Evolutionary conservation across 371 early-diverging fungal genomes (phyloP).

Genomic region (Nematocida displodere): DNA sequence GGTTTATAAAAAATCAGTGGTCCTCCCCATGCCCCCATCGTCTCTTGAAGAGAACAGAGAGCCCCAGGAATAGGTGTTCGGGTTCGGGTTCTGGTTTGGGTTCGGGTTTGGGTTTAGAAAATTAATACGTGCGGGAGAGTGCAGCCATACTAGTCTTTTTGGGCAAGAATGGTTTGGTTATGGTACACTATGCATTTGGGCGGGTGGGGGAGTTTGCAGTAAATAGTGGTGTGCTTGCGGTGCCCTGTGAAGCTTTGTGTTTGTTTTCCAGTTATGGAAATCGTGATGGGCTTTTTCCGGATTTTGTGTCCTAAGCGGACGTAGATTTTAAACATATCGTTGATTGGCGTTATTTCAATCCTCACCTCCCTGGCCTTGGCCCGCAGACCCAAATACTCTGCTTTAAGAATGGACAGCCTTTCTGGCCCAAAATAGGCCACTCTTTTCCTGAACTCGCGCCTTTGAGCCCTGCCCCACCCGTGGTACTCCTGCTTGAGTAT

Average conservation of each 20-base stretch:
- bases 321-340: not conserved
- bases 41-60: not conserved
- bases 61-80: not conserved
- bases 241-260: not conserved
- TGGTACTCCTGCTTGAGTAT: not conserved
- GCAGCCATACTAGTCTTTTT: not conserved
- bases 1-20: not conserved
- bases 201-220: not conserved
- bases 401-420: not conserved
- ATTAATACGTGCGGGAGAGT: not conserved
- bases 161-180: not conserved
- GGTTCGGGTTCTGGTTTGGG: not conserved
- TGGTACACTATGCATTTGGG: not conserved
- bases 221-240: constrained; percentile 13
- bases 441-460: not conserved
- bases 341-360: not conserved
- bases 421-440: constrained; percentile 3
- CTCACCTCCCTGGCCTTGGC: not conserved
- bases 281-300: not conserved
- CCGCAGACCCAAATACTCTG: not conserved
- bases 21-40: not conserved
- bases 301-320: constrained; percentile 13
- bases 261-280: constrained; percentile 1
- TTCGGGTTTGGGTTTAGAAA: not conserved
- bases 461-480: not conserved